Percentiles rank a stretch among this genome's conserved stretches.
These are phyloP conservation scores for Trifolium subterraneum DNA, from an alignment of 306 rosid genomes.

Conservation along the genomic window DNA sequence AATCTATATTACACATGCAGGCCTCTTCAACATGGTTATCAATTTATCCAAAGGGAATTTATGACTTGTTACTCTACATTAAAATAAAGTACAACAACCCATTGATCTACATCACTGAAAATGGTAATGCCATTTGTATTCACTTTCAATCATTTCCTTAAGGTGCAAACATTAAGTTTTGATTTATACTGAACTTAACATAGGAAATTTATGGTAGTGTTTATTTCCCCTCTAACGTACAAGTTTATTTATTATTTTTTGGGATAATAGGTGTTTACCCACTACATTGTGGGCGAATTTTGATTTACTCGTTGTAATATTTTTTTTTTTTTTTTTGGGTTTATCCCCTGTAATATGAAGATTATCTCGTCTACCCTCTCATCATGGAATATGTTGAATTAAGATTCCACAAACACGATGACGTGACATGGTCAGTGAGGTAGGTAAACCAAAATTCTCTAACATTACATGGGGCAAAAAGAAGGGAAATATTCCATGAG, in stretches of 20 bases:
- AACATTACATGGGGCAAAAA: too few species aligned
- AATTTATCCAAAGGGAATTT: slow-evolving; percentile 58
- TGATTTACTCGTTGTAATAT: too few species aligned
- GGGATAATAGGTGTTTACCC: too few species aligned
- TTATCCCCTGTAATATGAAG: too few species aligned
- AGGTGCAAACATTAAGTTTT: neutral
- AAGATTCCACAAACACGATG: too few species aligned
- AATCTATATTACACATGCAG: slow-evolving; percentile 28
- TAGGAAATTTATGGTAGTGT: neutral
- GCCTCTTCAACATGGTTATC: slow-evolving; percentile 52
- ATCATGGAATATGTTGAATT: too few species aligned
- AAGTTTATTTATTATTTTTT: neutral
- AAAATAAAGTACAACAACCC: slow-evolving; percentile 38
- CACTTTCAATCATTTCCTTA: neutral
- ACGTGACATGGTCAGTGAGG: too few species aligned
- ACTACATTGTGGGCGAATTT: too few species aligned
- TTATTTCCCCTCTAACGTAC: slow-evolving; percentile 4
- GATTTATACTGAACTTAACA: neutral
- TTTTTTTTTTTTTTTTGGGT: too few species aligned
- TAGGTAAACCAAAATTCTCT: too few species aligned
- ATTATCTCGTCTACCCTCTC: too few species aligned
- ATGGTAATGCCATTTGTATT: slow-evolving; percentile 8
- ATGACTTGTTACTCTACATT: slow-evolving; percentile 40
- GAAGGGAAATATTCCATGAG: too few species aligned
- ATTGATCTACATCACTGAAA: slow-evolving; percentile 40